Evolutionary conservation across 805 yeast species (phyloP), one percentile per base, ranked within the genome.

Genomic region (Huiozyma sinensis): DNA sequence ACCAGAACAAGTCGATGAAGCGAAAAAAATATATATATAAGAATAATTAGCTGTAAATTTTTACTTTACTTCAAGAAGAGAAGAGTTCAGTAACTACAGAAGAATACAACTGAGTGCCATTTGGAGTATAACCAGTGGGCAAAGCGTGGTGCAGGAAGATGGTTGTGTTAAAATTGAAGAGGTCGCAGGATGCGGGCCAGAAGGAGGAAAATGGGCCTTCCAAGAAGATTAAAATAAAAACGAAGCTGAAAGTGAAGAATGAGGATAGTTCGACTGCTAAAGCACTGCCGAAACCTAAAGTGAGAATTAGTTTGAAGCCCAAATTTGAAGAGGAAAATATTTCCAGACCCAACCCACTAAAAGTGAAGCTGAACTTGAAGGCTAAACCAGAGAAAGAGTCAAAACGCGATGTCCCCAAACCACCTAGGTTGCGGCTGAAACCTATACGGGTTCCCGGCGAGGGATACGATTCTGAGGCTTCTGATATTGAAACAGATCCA

Each of bases 381-480:
- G 55, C 56, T 35, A 58, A 62, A 6, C 11, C 17, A 5, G 17
- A 27, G 33, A 32, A 52, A 43, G 42, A 55, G 6, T 59, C 57
- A 38, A 48, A 59, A 13, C 60, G 60, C 29, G 54, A 53, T 36
- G 52, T 56, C 28, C 53, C 53, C n/a, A 57, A 52, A 38, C 50
- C 61, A 1, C 72, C 79, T 7, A 60, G 76, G 33, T 69, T 80
- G 47, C 60, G 77, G 44, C 71, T 78, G 45, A 75, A 75, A 49
- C 77, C 81, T 1, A 70, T 72, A 4, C 69, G 95, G 53, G 71
- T 81, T 4, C 92, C 95, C 0, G 95, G 95, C 5, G 96, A 90
- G 54, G 97, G 97, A 1, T 90, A 90, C 62, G 98, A 90, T 58
- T 83, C 95, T 2, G 97, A 90, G 55, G 97, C 95, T 13, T 95